phyloP scores from a whole-genome alignment of 2,329 filamentous ascomycete genomes.

The Trichoderma gracile region DNA sequence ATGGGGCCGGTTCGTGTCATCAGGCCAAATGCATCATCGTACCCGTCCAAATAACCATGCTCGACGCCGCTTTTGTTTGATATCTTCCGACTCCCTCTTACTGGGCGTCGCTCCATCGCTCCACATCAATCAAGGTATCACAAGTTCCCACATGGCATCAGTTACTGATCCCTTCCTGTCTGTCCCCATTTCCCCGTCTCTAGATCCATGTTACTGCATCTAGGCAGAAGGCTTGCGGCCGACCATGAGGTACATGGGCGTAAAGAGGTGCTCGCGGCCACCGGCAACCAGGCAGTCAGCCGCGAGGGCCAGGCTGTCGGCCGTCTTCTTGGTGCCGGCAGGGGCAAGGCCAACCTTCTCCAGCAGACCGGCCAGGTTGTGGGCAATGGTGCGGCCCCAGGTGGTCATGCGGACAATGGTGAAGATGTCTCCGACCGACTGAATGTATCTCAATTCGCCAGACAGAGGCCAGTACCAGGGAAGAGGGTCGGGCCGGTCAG shows the following conservation, averaged over 20 bases:
- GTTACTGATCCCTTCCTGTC: not conserved
- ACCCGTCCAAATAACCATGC: slow-evolving; percentile 16
- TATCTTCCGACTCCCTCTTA: not conserved
- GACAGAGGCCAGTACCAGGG: slow-evolving; percentile 28
- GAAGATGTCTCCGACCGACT: slow-evolving; percentile 74
- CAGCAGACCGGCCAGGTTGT: slow-evolving; percentile 73
- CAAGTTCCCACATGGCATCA: slow-evolving; percentile 10
- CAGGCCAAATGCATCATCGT: not conserved
- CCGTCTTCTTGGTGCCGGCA: slow-evolving; percentile 88
- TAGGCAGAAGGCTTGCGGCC: slow-evolving; percentile 70
- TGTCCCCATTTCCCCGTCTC: not conserved
- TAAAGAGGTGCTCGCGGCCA: slow-evolving; percentile 88
- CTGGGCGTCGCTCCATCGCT: slow-evolving; percentile 4
- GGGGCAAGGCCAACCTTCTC: slow-evolving; percentile 77
- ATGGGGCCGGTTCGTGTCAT: slow-evolving; percentile 5
- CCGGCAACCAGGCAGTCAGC: slow-evolving; percentile 86
- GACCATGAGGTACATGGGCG: slow-evolving; percentile 97
- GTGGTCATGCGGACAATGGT: slow-evolving; percentile 89
- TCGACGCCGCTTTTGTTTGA: slow-evolving; percentile 6
- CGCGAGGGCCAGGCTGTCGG: slow-evolving; percentile 78
- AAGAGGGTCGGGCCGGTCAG: slow-evolving; percentile 41
- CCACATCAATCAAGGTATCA: slow-evolving; percentile 20
- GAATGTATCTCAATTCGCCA: slow-evolving; percentile 74
- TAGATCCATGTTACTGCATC: not conserved
- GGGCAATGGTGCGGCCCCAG: slow-evolving; percentile 71